Evolutionary conservation across 2,329 filamentous ascomycete species (phyloP), one percentile per base, ranked within the genome.

Genomic region (Periconia digitata): DNA sequence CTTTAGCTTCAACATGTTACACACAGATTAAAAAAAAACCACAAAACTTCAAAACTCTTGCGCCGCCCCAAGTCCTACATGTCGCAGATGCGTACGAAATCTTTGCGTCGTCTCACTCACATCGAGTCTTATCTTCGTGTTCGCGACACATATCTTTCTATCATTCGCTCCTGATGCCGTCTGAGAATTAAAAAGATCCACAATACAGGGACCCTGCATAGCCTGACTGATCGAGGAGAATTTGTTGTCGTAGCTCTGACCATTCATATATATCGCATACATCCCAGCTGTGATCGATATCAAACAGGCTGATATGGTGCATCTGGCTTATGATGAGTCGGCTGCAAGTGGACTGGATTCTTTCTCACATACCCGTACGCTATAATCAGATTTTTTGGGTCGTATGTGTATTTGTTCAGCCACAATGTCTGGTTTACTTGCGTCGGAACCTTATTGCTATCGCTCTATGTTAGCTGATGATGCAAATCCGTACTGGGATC

Each of bases 401-500:
- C 22, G 23, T 50, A 50, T n/a, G 37, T 39, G 23, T 50, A 50
- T 34, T 46, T 50, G 16, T 46, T 46, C 16, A 46, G 4, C 42
- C 47, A 46, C 17, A 46, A 20, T 5, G 41, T 44, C 24, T 44
- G 23, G 35, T 40, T 44, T 13, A 40, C 41, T 22, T 23, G 22
- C 10, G 29, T 36, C 3, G 24, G 23, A 16, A 49, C 29, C 8
- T 49, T 21, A 3, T 34, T 40, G 17, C 41, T 49, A 21, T 23
- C 13, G 3, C 16, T 32, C 13, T 5, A 8, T 35, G 24, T 27
- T n/a, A n/a, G n/a, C n/a, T n/a, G n/a, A n/a, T n/a, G n/a, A n/a
- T n/a, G n/a, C n/a, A n/a, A n/a, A n/a, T n/a, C n/a, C n/a, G n/a
- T n/a, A n/a, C n/a, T n/a, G n/a, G n/a, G n/a, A n/a, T n/a, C n/a